phyloP scores from a whole-genome alignment of 1,139 yeast genomes.

The Nakaseomyces nivariensis region DNA sequence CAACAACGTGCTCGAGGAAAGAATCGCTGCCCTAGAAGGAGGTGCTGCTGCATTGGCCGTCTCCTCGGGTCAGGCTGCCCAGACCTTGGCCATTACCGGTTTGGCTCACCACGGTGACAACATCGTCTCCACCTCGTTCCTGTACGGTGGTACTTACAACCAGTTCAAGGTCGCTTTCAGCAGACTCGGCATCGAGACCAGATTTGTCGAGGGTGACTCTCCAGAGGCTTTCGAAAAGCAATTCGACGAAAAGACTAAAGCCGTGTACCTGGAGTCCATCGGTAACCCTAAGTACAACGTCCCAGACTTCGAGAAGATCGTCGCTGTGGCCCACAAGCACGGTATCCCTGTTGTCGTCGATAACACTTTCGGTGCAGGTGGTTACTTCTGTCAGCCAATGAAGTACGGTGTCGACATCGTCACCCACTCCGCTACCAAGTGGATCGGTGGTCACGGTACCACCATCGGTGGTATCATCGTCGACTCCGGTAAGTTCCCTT shows the following conservation, averaged over 20 bases:
- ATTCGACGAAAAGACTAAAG: slow-evolving; percentile 80
- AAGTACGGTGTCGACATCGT: slow-evolving; percentile 83
- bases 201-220: slow-evolving; percentile 74
- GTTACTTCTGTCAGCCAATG: slow-evolving; percentile 74
- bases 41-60: slow-evolving; percentile 90
- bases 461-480: slow-evolving; percentile 88
- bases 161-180: slow-evolving; percentile 89
- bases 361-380: slow-evolving; percentile 97
- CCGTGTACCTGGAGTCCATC: slow-evolving; percentile 79
- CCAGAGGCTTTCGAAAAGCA: slow-evolving; percentile 59
- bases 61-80: slow-evolving; percentile 94
- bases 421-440: slow-evolving; percentile 88
- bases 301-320: slow-evolving; percentile 78
- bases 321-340: slow-evolving; percentile 70
- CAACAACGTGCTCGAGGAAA: slow-evolving; percentile 76
- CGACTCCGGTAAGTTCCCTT: slow-evolving; percentile 87
- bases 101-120: slow-evolving; percentile 86
- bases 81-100: slow-evolving; percentile 71
- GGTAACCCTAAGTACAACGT: slow-evolving; percentile 92
- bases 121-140: slow-evolving; percentile 73
- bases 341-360: slow-evolving; percentile 92
- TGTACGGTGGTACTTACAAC: slow-evolving; percentile 95
- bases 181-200: slow-evolving; percentile 73
- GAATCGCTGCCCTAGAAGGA: slow-evolving; percentile 86
- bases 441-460: slow-evolving; percentile 98